A percentile compares a stretch with the other conserved stretches of the same genome.
Conservation (phyloP, 2,329 filamentous ascomycete genomes). For the Aspergillus sp. region DNA sequence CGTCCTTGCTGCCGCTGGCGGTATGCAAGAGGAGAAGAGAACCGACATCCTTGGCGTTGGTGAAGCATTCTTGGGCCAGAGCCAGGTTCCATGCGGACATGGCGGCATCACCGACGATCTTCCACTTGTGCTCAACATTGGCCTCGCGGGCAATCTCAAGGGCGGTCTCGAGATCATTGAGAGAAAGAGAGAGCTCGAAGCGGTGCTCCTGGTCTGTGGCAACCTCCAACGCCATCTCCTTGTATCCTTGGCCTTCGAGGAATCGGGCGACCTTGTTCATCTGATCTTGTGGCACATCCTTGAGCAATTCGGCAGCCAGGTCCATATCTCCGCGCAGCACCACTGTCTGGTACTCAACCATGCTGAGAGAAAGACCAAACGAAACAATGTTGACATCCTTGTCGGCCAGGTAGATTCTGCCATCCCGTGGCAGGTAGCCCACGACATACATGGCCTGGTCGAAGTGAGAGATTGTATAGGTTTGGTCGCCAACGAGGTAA, state of each 20-base stretch:
- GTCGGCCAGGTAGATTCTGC: slow-evolving; percentile 90
- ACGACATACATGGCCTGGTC: slow-evolving; percentile 93
- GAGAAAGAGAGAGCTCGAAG: slow-evolving; percentile 81
- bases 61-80: slow-evolving; percentile 89
- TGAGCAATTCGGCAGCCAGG: slow-evolving; percentile 76
- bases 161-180: slow-evolving; percentile 81
- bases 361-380: slow-evolving; percentile 82
- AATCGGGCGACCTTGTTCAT: slow-evolving; percentile 98
- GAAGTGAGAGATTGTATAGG: slow-evolving; percentile 95
- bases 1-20: slow-evolving; percentile 73
- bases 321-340: slow-evolving; percentile 93
- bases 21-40: slow-evolving; percentile 85
- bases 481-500: slow-evolving; percentile 96
- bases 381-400: slow-evolving; percentile 92
- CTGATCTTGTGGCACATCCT: slow-evolving; percentile 82
- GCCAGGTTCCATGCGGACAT: slow-evolving; percentile 79
- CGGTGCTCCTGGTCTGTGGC: slow-evolving; percentile 94
- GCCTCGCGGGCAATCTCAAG: slow-evolving; percentile 77
- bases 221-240: slow-evolving; percentile 89
- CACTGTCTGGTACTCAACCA: slow-evolving; percentile 94
- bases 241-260: slow-evolving; percentile 93
- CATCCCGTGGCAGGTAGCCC: slow-evolving; percentile 91
- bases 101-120: slow-evolving; percentile 89
- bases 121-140: slow-evolving; percentile 96
- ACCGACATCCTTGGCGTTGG: slow-evolving; percentile 82